Evolutionary conservation across 2,329 filamentous ascomycete species (phyloP), one percentile per base, ranked within the genome.

Genomic region (Aspergillus flavus): DNA sequence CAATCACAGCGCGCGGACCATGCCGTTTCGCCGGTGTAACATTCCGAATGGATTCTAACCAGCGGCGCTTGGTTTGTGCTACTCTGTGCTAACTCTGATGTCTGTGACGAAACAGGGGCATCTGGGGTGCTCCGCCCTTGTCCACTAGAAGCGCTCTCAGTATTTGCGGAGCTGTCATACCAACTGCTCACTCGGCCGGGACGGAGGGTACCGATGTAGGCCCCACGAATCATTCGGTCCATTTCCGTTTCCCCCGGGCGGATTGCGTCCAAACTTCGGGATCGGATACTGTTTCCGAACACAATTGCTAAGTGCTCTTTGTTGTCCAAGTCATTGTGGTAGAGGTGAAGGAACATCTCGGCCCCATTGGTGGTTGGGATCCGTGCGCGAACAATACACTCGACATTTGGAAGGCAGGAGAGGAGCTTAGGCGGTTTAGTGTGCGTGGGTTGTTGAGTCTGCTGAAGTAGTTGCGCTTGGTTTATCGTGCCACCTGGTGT

Each of bases 1-100:
- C 95, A 99, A 80, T 99, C 95, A 81, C 95, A 99, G 32, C 95
- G 89, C 41, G 95, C 94, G 9, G 94, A 97, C 95, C 95, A 98
- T 1, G 96, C 95, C 0, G 95, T 99, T 83, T 99, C 95, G 63
- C 95, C 95, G 0, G 95, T 99, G 79, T 99, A 99, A 81, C 95
- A 99, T 79, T 99, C 95, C 3, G 92, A 96, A 78, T 99, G 95
- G 74, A 99, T 99, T 62, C 95, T 87, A 54, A 99, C 94, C 45
- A 99, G 83, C 0, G 95, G 92, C 1, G 90, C 75, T 62, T 78
- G 71, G 23, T 68, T 59, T 32, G 63, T 61, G 56, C 53, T 66
- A 43, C 55, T 68, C 7, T 64, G 55, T 28, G 75, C 58, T n/a
- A 72, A 61, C n/a, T 62, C 43, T 28, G 61, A 56, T 26, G 46